Conservation (phyloP, 768 basidiomycete species). For the Auriscalpium microsporum region DNA sequence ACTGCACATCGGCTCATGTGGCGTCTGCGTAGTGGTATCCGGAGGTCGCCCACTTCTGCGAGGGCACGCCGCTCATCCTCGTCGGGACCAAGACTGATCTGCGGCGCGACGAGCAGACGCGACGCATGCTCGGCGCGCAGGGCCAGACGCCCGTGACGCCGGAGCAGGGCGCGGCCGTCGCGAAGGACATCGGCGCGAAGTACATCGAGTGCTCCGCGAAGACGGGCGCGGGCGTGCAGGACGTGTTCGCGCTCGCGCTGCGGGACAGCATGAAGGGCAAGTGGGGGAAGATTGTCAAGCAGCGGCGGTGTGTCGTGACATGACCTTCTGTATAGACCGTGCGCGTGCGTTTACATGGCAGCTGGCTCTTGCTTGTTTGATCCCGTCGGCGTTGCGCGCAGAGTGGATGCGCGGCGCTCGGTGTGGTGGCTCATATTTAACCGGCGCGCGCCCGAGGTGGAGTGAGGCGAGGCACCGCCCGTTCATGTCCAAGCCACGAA, state of each 20-base stretch:
- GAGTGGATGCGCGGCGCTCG: too few relatives aligned
- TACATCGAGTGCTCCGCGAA: constrained; percentile 95
- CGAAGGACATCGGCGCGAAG: constrained; percentile 86
- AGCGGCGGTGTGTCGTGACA: constrained; percentile 64
- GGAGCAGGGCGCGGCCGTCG: constrained; percentile 78
- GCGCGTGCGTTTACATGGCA: too few relatives aligned
- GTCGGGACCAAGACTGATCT: constrained; percentile 94
- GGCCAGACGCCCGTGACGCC: constrained; percentile 74
- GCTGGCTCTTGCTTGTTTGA: too few relatives aligned
- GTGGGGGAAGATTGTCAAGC: constrained; percentile 65
- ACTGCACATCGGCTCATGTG: not conserved
- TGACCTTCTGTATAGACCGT: constrained; percentile 16
- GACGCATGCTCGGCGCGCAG: constrained; percentile 83
- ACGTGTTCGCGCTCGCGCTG: constrained; percentile 85
- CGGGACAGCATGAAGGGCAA: constrained; percentile 80
- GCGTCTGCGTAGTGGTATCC: constrained; percentile 67
- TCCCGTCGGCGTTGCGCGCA: too few relatives aligned
- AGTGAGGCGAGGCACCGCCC: too few relatives aligned
- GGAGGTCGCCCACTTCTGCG: constrained; percentile 89
- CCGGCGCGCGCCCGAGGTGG: too few relatives aligned
- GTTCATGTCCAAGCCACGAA: too few relatives aligned
- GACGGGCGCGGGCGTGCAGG: constrained; percentile 73
- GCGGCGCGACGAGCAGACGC: constrained; percentile 76
- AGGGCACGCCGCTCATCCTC: constrained; percentile 80
- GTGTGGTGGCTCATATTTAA: too few relatives aligned